These are phyloP conservation scores for Hericium rajendrae DNA, from an alignment of 768 basidiomycete genomes.

Conservation along the genomic window DNA sequence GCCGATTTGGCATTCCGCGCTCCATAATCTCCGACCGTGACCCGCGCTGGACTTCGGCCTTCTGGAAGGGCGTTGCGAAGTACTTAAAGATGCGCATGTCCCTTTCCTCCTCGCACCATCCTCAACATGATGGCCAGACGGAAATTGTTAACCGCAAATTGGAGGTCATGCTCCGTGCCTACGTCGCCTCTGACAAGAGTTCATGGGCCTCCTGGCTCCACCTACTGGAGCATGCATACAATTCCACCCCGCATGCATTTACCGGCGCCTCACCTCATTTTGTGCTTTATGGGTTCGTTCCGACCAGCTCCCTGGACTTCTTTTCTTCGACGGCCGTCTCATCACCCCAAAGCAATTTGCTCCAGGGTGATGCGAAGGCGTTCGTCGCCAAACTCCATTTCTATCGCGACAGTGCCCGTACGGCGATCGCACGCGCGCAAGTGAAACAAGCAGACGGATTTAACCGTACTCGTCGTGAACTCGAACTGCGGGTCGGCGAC, in stretches of 20 bases:
- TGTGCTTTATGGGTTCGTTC: slow-evolving; percentile 2
- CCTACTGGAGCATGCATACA: slow-evolving; percentile 6
- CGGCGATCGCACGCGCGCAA: slow-evolving; percentile 11
- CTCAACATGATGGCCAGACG: slow-evolving; percentile 1
- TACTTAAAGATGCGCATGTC: neutral
- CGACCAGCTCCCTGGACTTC: neutral
- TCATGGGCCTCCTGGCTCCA: neutral
- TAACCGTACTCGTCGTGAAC: slow-evolving; percentile 3
- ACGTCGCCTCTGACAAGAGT: neutral
- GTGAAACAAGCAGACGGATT: slow-evolving; percentile 5
- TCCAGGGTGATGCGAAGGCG: neutral
- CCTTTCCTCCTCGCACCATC: neutral
- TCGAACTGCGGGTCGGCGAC: slow-evolving; percentile 13
- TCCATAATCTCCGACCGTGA: neutral
- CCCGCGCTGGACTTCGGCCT: slow-evolving; percentile 10
- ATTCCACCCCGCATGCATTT: slow-evolving; percentile 6
- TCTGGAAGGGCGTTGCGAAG: slow-evolving; percentile 8
- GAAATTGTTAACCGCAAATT: neutral
- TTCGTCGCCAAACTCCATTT: neutral
- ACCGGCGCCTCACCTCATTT: slow-evolving; percentile 13
- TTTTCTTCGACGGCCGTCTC: slow-evolving; percentile 3
- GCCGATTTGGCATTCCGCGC: no score
- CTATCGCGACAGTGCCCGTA: slow-evolving; percentile 3
- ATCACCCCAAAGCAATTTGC: neutral
- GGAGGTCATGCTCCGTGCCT: neutral